These are phyloP conservation scores for Sporobolomyces pararoseus DNA, from an alignment of 768 basidiomycete species.

Conservation along the genomic window DNA sequence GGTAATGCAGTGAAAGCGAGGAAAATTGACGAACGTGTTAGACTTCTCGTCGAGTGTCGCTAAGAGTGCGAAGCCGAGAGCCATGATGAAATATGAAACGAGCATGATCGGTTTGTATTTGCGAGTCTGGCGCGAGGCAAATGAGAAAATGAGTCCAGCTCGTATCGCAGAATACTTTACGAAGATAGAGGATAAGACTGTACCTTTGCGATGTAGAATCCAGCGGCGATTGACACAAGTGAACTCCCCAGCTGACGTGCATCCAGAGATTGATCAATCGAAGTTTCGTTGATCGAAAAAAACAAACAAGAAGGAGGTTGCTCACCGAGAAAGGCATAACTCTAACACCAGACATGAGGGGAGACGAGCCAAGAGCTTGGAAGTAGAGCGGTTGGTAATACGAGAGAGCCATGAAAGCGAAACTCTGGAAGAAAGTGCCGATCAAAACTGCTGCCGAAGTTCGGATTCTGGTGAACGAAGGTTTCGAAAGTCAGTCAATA, in stretches of 20 bases:
- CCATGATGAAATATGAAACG: conserved; percentile 5
- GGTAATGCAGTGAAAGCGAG: no score
- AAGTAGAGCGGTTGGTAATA: conserved; percentile 39
- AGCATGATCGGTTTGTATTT: conserved; percentile 22
- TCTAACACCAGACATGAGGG: conserved; percentile 40
- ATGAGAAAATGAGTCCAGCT: no score
- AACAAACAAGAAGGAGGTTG: neutral
- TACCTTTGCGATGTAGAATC: conserved; percentile 36
- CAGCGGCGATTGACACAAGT: conserved; percentile 26
- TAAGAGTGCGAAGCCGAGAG: conserved; percentile 40
- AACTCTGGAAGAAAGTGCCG: conserved; percentile 37
- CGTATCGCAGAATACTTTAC: no score
- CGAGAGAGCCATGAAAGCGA: conserved; percentile 38
- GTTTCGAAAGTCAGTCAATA: neutral
- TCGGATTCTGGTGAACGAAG: no score
- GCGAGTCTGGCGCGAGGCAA: neutral
- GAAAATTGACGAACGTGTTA: conserved; percentile 15
- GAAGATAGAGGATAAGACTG: neutral
- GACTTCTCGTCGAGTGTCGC: conserved; percentile 41
- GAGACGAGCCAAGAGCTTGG: conserved; percentile 35
- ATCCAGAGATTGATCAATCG: neutral
- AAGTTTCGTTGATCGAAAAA: neutral
- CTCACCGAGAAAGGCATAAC: conserved; percentile 41
- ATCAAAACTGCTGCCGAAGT: conserved; percentile 39
- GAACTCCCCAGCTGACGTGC: conserved; percentile 38